Evolutionary conservation across 2,329 filamentous ascomycete species (phyloP).

Genomic region (Aureobasidium pullulans): DNA sequence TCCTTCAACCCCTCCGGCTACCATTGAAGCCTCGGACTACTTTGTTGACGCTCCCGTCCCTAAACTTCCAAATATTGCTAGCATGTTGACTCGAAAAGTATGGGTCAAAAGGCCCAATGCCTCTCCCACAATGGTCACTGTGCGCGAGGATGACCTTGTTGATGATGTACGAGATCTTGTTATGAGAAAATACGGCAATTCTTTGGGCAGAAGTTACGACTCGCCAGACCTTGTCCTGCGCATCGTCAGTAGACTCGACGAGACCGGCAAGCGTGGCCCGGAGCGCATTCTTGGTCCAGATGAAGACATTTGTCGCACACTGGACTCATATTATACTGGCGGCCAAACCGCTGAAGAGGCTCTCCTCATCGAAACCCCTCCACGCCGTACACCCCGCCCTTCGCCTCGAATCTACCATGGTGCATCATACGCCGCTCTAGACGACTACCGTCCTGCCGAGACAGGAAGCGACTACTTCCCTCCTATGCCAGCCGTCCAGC

Average conservation of each 20-base stretch:
- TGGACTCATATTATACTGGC: slow-evolving; percentile 78
- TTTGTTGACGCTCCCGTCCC: not conserved
- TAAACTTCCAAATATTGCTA: slow-evolving; percentile 20
- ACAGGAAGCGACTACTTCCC: slow-evolving; percentile 77
- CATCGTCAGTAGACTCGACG: slow-evolving; percentile 55
- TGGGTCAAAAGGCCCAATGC: slow-evolving; percentile 87
- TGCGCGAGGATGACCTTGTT: slow-evolving; percentile 81
- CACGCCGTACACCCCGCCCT: slow-evolving; percentile 67
- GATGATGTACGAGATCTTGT: slow-evolving; percentile 93
- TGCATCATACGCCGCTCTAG: slow-evolving; percentile 49
- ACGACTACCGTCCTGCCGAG: slow-evolving; percentile 60
- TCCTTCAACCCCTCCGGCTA: not conserved
- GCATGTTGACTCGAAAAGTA: slow-evolving; percentile 68
- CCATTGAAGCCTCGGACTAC: slow-evolving; percentile 10
- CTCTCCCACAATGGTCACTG: slow-evolving; percentile 79
- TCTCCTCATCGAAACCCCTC: slow-evolving; percentile 79
- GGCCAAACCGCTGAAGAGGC: slow-evolving; percentile 87
- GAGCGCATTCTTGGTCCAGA: slow-evolving; percentile 77
- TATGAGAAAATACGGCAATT: slow-evolving; percentile 87
- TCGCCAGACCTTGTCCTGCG: slow-evolving; percentile 79
- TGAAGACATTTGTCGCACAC: slow-evolving; percentile 67
- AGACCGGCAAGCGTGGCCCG: slow-evolving; percentile 15
- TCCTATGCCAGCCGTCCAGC: slow-evolving; percentile 48
- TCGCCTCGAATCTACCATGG: slow-evolving; percentile 58
- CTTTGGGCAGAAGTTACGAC: slow-evolving; percentile 80